Evolutionary conservation across 176 grass and related monocot species (phyloP).

Genomic region (Musa beccarii): DNA sequence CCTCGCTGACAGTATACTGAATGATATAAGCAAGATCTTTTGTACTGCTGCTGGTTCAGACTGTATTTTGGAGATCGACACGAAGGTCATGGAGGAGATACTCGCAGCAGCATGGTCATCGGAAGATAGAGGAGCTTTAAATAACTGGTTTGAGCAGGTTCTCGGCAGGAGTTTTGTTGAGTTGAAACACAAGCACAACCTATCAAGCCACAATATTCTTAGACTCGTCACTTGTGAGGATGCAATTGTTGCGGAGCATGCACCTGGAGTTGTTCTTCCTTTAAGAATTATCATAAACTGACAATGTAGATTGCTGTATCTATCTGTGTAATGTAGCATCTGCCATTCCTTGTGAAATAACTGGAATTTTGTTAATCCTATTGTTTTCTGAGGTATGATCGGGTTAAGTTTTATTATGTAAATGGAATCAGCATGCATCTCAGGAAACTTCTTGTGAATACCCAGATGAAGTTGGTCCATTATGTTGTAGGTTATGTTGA

Average conservation of each 20-base stretch:
- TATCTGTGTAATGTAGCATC: no score
- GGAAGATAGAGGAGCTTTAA: constrained; percentile 31
- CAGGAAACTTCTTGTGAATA: no score
- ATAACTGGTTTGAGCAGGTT: constrained; percentile 50
- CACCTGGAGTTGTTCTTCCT: constrained; percentile 40
- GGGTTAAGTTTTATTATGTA: no score
- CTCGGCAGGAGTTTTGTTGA: constrained; percentile 47
- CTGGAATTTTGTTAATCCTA: no score
- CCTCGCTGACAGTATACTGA: constrained; percentile 42
- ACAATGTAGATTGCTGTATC: not conserved
- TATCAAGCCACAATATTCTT: constrained; percentile 29
- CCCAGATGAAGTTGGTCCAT: no score
- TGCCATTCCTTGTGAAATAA: no score
- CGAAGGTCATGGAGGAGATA: constrained; percentile 57
- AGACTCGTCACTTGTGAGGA: constrained; percentile 57
- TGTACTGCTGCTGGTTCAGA: constrained; percentile 26
- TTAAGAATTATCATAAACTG: constrained; percentile 53
- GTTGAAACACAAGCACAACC: constrained; percentile 42
- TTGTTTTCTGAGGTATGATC: no score
- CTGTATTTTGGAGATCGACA: constrained; percentile 50
- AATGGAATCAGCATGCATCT: no score
- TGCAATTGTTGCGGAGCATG: constrained; percentile 23
- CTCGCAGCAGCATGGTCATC: constrained; percentile 45
- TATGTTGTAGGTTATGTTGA: no score
- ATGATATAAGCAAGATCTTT: constrained; percentile 34